A percentile compares a stretch with the other conserved stretches of the same genome.
These are phyloP conservation scores for Scenedesmus sp. DNA, from an alignment of 163 green algal species.

Conservation along the genomic window DNA sequence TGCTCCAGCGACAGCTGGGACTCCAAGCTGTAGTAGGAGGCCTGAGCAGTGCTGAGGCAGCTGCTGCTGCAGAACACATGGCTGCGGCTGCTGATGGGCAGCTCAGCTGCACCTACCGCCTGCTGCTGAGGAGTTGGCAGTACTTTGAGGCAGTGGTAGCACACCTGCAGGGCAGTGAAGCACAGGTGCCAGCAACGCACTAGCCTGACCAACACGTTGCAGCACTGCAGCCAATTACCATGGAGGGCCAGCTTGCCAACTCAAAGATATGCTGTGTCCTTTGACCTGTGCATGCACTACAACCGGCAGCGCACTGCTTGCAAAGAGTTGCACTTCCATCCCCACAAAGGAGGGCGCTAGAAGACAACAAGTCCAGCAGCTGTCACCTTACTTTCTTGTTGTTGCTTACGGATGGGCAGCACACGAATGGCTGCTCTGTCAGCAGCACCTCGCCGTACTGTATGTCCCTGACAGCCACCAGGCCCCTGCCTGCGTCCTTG, in stretches of 20 bases:
- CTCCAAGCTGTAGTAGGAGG: constrained; percentile 17
- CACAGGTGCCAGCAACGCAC: neutral
- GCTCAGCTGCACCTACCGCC: neutral
- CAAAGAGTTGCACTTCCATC: neutral
- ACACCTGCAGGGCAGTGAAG: constrained; percentile 60
- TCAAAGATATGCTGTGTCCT: neutral
- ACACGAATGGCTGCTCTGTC: constrained; percentile 63
- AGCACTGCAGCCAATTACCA: neutral
- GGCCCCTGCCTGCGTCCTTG: constrained; percentile 55
- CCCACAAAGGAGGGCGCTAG: neutral
- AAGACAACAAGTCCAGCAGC: neutral
- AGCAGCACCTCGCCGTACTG: constrained; percentile 53
- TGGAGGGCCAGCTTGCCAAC: neutral
- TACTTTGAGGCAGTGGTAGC: constrained; percentile 70
- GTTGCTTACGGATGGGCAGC: constrained; percentile 4
- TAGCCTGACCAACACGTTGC: too few relatives aligned
- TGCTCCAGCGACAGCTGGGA: neutral
- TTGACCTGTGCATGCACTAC: neutral
- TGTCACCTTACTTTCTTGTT: neutral
- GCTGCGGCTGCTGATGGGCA: constrained; percentile 40
- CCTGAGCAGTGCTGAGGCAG: constrained; percentile 12
- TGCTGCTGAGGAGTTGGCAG: constrained; percentile 34
- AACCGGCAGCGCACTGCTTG: neutral
- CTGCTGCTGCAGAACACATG: constrained; percentile 32
- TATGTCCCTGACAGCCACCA: constrained; percentile 63